Evolutionary conservation across 2,329 filamentous ascomycete species (phyloP).

Genomic region (Aciculosporium take): DNA sequence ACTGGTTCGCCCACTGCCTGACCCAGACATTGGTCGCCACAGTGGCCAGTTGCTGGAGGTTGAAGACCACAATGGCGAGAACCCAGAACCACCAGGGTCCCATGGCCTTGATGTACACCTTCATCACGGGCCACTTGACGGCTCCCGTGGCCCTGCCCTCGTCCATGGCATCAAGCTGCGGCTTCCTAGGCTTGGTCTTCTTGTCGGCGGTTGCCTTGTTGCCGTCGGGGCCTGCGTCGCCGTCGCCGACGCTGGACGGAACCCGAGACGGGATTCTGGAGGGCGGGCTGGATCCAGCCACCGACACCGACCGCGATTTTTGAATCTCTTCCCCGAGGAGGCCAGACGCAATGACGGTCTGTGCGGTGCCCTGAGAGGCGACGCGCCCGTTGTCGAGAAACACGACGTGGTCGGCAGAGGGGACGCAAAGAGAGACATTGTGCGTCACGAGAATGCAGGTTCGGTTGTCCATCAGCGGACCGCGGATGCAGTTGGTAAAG

Average conservation of each 20-base stretch:
- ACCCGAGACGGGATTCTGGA: slow-evolving; percentile 68
- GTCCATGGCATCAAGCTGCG: slow-evolving; percentile 41
- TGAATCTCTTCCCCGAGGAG: slow-evolving; percentile 75
- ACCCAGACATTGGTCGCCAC: slow-evolving; percentile 93
- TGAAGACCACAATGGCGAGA: slow-evolving; percentile 59
- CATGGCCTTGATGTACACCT: slow-evolving; percentile 79
- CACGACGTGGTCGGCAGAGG: slow-evolving; percentile 66
- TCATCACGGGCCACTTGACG: slow-evolving; percentile 76
- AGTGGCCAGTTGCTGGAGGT: slow-evolving; percentile 67
- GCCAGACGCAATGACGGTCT: slow-evolving; percentile 72
- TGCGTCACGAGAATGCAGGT: slow-evolving; percentile 95
- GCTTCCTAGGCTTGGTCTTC: slow-evolving; percentile 27
- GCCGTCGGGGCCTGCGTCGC: slow-evolving; percentile 31
- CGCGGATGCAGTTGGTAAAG: slow-evolving; percentile 81
- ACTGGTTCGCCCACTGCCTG: slow-evolving; percentile 85
- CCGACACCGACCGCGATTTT: slow-evolving; percentile 57
- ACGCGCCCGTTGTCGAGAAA: slow-evolving; percentile 79
- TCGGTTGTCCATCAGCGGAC: slow-evolving; percentile 72
- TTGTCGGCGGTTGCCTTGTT: slow-evolving; percentile 33
- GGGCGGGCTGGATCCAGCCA: slow-evolving; percentile 54
- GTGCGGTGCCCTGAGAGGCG: slow-evolving; percentile 57
- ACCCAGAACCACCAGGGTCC: slow-evolving; percentile 96
- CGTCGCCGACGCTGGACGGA: slow-evolving; percentile 58
- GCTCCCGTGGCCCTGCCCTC: slow-evolving; percentile 76
- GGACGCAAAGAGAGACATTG: slow-evolving; percentile 78